These are phyloP conservation scores for Leishmania mexicana DNA, from an alignment of 208 protist genomes.

Conservation along the genomic window DNA sequence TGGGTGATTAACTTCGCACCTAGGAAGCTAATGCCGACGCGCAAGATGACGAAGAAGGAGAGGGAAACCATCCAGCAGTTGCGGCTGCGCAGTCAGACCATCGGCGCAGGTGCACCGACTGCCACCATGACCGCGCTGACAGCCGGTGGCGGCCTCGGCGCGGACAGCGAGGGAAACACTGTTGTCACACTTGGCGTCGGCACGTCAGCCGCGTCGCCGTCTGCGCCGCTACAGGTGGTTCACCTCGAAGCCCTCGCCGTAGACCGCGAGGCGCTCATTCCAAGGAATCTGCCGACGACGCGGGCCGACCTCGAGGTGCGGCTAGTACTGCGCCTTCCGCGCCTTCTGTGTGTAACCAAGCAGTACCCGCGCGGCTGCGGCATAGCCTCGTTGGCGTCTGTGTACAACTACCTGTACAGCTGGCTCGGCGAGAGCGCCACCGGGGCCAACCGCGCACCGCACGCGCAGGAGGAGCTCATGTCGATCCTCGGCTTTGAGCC, in stretches of 20 bases:
- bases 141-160: conserved; percentile 6
- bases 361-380: conserved; percentile 93
- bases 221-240: conserved; percentile 38
- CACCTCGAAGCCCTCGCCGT: conserved; percentile 44
- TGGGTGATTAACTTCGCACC: conserved; percentile 78
- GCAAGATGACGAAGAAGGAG: conserved; percentile 76
- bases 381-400: conserved; percentile 78
- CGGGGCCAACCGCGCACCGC: conserved; percentile 37
- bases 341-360: conserved; percentile 80
- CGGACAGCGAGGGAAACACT: conserved; percentile 58
- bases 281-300: conserved; percentile 66
- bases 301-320: conserved; percentile 70
- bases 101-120: background rate
- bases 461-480: conserved; percentile 92
- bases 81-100: conserved; percentile 25
- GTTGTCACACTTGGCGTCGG: conserved; percentile 1
- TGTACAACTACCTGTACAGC: conserved; percentile 94
- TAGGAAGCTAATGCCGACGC: conserved; percentile 36
- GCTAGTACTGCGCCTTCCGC: conserved; percentile 66
- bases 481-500: conserved; percentile 87
- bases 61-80: conserved; percentile 51
- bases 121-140: background rate
- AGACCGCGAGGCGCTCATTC: conserved; percentile 60
- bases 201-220: conserved; percentile 1
- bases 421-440: conserved; percentile 69